Percentiles rank a stretch among this genome's conserved stretches.
phyloP scores from a whole-genome alignment of 768 basidiomycete species.

The Tulasnella sp. region DNA sequence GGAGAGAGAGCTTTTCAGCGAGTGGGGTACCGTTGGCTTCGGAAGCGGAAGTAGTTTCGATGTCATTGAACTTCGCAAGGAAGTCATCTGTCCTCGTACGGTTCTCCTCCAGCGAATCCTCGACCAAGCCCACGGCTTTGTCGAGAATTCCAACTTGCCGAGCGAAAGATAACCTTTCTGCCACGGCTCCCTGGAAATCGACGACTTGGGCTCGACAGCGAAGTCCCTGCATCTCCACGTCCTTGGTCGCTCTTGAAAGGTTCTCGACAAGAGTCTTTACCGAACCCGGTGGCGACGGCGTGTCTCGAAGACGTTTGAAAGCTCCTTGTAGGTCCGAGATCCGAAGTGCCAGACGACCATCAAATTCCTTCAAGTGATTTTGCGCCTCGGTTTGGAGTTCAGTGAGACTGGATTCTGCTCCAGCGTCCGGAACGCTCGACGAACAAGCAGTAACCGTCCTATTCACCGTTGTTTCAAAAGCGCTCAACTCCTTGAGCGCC shows the following conservation, averaged over 20 bases:
- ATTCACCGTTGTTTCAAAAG: background rate
- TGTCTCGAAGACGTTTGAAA: background rate
- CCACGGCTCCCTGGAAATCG: background rate
- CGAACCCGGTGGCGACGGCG: background rate
- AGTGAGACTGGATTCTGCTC: background rate
- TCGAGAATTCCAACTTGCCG: background rate
- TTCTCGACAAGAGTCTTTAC: background rate
- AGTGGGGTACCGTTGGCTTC: background rate
- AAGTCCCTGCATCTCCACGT: background rate
- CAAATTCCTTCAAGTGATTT: background rate
- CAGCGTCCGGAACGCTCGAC: background rate
- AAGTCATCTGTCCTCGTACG: background rate
- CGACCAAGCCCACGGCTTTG: background rate
- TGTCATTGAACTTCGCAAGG: background rate
- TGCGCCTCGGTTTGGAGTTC: background rate
- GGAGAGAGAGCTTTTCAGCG: background rate
- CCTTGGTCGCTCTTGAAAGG: background rate
- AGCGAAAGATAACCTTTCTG: background rate
- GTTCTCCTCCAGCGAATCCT: conserved; percentile 1
- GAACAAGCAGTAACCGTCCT: background rate
- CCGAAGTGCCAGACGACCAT: background rate
- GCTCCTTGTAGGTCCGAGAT: background rate
- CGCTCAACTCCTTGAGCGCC: background rate
- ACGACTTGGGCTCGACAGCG: background rate
- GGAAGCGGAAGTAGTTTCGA: background rate